Base-by-base conservation (phyloP, 2,329 filamentous ascomycete species). In the Cercospora janseana region DNA sequence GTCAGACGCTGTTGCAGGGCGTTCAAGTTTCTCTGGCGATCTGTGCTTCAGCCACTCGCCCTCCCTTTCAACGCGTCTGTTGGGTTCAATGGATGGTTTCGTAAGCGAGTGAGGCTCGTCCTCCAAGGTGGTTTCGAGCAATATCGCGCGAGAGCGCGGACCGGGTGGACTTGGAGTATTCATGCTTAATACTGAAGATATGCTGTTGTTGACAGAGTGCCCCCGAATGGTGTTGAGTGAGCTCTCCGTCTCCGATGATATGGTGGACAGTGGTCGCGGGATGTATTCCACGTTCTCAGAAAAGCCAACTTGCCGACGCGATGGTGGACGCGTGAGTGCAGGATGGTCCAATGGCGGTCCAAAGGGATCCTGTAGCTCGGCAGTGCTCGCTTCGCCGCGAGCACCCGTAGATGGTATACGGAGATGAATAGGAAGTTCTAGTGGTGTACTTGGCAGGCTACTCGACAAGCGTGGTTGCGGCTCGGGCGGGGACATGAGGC, bases 271-370 rank as follows among this genome's bases (percentile, higher is more conserved):
- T 0, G 91, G 90, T 8, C 88, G 81, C 4, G 86, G 86, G 60
- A 91, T 91, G 56, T 87, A 90, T 67, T 94, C 88, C 21, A 94
- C 76, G 8, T 82, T 87, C 56, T 94, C 89, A 1, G 87, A 89
- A 64, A 95, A 95, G 1, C 86, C 87, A 37, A 95, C 89, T 9
- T 86, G 78, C 32, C 83, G 79, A 52, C 83, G 79, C 3, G 78
- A 76, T 68, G 64, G 66, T 37, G 68, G 68, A 54, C 67, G 66
- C 49, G 44, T 65, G 49, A 62, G 63, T 56, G 63, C 64, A 47
- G 64, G 60, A 55, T 66, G 63, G 8, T 24, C 23, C 16, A 50
- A 23, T n/a, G 34, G 4, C 15, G 40, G 45, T 18, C 40, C 31
- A 35, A 52, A 47, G 9, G 53, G 54, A 43, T 47, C 42, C 23